A percentile compares a stretch with the other conserved stretches of the same genome.
These are phyloP conservation scores for Penicillium janthinellum DNA, from an alignment of 2,329 filamentous ascomycete genomes.

Conservation along the genomic window DNA sequence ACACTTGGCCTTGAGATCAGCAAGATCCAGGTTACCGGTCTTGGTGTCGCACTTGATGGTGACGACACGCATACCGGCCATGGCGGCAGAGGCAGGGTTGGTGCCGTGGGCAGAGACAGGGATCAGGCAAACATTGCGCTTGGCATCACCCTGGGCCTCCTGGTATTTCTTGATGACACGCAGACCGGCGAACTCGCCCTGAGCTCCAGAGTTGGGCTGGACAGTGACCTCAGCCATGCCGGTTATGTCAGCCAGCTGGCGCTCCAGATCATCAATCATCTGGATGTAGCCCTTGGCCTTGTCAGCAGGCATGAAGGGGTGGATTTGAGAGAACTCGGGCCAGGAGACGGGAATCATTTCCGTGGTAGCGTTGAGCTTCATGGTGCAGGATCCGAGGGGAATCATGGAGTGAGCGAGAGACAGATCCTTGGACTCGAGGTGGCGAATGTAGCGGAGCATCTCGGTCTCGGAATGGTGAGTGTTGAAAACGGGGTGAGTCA, in stretches of 20 bases:
- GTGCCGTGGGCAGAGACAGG: slow-evolving; percentile 94
- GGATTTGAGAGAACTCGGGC: slow-evolving; percentile 73
- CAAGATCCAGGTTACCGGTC: slow-evolving; percentile 87
- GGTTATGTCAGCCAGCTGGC: slow-evolving; percentile 78
- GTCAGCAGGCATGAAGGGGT: slow-evolving; percentile 72
- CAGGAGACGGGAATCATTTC: slow-evolving; percentile 88
- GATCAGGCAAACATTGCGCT: slow-evolving; percentile 89
- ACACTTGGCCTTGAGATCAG: slow-evolving; percentile 83
- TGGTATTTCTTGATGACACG: slow-evolving; percentile 85
- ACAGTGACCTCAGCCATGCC: slow-evolving; percentile 87
- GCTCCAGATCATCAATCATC: slow-evolving; percentile 72
- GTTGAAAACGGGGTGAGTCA: slow-evolving; percentile 94
- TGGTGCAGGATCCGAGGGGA: slow-evolving; percentile 92
- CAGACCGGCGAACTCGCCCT: slow-evolving; percentile 91
- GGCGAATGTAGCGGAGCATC: slow-evolving; percentile 88
- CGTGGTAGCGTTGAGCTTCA: slow-evolving; percentile 94
- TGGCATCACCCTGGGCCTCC: slow-evolving; percentile 63
- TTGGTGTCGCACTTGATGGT: slow-evolving; percentile 85
- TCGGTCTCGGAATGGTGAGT: slow-evolving; percentile 93
- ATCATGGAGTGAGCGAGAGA: slow-evolving; percentile 98
- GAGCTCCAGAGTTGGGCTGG: slow-evolving; percentile 93
- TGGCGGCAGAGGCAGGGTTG: slow-evolving; percentile 91
- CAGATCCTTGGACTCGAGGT: slow-evolving; percentile 90
- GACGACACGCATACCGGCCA: slow-evolving; percentile 94
- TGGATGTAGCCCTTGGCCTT: slow-evolving; percentile 68